Evolutionary conservation across 1,284 basidiomycete species (phyloP).

Genomic region (Ganoderma lingzhi): DNA sequence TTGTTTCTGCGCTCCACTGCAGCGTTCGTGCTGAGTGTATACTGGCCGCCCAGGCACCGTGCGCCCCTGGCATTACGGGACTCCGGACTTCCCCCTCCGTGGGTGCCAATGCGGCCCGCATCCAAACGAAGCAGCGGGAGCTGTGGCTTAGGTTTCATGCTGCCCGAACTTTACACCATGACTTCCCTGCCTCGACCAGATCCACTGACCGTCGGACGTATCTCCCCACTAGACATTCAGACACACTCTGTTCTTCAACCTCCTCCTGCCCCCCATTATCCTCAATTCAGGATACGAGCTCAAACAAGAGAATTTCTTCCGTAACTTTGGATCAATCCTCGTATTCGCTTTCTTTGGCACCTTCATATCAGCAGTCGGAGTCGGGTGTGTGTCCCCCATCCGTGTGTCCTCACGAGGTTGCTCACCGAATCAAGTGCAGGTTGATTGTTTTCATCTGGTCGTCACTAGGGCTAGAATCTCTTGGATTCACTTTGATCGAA

Average conservation of each 20-base stretch:
- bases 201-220: background rate
- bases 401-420: background rate
- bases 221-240: slow-evolving; percentile 83
- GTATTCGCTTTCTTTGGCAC: slow-evolving; percentile 97
- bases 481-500: slow-evolving; percentile 85
- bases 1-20: background rate
- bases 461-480: slow-evolving; percentile 87
- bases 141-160: background rate
- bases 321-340: slow-evolving; percentile 96
- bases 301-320: slow-evolving; percentile 98
- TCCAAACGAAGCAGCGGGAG: background rate
- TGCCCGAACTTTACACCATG: background rate
- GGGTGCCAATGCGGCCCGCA: slow-evolving; percentile 1
- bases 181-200: background rate
- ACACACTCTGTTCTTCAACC: slow-evolving; percentile 98
- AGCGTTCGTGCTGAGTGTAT: background rate
- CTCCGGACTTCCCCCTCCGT: background rate
- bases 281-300: slow-evolving; percentile 98
- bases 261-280: slow-evolving; percentile 97
- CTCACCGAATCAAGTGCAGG: slow-evolving; percentile 67
- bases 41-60: slow-evolving; percentile 6
- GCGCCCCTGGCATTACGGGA: background rate
- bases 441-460: slow-evolving; percentile 97
- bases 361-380: slow-evolving; percentile 95
- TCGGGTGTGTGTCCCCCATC: slow-evolving; percentile 74